Conservation (phyloP, 169 alveolate species). For the Plasmodium chabaudi region DNA sequence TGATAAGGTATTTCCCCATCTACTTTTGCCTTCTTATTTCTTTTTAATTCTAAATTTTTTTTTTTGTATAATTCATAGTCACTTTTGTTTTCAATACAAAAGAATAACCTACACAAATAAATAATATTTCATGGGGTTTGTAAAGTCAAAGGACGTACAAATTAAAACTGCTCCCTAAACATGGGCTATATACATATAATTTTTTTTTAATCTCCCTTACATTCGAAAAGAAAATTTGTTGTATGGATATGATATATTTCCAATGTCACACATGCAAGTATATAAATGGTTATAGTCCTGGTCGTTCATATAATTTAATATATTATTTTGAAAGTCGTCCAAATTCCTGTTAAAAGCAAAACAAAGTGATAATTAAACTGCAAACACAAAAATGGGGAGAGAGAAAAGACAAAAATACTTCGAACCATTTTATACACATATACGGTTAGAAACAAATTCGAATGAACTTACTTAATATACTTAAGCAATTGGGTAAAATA, state of each 20-base stretch:
- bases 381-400: not conserved
- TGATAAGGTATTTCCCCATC: constrained; percentile 34
- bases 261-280: constrained; percentile 60
- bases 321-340: constrained; percentile 49
- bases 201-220: constrained; percentile 4
- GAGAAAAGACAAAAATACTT: not conserved
- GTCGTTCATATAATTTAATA: constrained; percentile 57
- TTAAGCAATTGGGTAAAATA: constrained; percentile 61
- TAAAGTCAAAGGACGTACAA: not conserved
- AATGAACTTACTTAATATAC: constrained; percentile 21
- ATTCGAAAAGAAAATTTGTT: constrained; percentile 44
- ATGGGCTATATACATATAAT: not conserved
- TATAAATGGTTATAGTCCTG: constrained; percentile 39
- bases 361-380: not conserved
- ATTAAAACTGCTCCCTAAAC: not conserved
- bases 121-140: not conserved
- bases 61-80: constrained; percentile 42
- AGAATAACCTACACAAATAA: constrained; percentile 21
- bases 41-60: constrained; percentile 21
- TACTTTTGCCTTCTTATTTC: constrained; percentile 1
- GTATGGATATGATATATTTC: constrained; percentile 43
- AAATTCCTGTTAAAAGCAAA: constrained; percentile 5
- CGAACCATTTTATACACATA: too few relatives aligned
- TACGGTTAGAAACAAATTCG: not conserved
- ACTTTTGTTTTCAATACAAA: constrained; percentile 71